A percentile compares a stretch with the other conserved stretches of the same genome.
These are phyloP conservation scores for Aspergillus brunneoviolaceus DNA, from an alignment of 2,329 filamentous ascomycete genomes.

Conservation along the genomic window DNA sequence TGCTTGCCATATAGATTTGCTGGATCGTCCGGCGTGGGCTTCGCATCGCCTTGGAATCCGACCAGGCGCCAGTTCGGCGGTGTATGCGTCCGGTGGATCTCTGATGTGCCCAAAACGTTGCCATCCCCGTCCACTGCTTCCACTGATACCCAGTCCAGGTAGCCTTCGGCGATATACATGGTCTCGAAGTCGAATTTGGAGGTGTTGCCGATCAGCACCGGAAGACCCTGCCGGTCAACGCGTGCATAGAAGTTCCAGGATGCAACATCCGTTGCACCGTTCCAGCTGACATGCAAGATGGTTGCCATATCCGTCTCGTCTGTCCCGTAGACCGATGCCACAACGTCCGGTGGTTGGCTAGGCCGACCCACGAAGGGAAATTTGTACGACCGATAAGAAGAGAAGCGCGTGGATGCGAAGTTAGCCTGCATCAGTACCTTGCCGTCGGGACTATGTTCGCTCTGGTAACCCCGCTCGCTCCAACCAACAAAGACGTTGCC, in stretches of 20 bases:
- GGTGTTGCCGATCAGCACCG: constrained; percentile 27
- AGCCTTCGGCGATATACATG: constrained; percentile 31
- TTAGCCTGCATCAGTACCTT: constrained; percentile 37
- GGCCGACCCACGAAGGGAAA: constrained; percentile 37
- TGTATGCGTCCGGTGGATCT: constrained; percentile 23
- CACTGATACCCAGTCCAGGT: constrained; percentile 31
- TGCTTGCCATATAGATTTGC: constrained; percentile 20
- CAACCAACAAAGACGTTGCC: constrained; percentile 40
- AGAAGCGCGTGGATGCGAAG: constrained; percentile 35
- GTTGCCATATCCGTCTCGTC: constrained; percentile 23
- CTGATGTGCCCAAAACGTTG: constrained; percentile 30
- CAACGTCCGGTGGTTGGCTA: constrained; percentile 31
- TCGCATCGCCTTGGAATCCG: constrained; percentile 26
- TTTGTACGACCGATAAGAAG: constrained; percentile 45
- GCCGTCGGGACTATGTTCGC: constrained; percentile 37
- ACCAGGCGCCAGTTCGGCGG: constrained; percentile 32
- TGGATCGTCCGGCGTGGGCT: constrained; percentile 30
- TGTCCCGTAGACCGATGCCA: constrained; percentile 33
- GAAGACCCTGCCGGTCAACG: constrained; percentile 21
- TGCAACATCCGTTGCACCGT: constrained; percentile 50
- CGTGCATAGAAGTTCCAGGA: constrained; percentile 38
- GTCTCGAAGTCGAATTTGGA: constrained; percentile 40
- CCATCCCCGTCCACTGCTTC: constrained; percentile 30
- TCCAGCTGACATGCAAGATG: constrained; percentile 45
- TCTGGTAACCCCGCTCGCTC: constrained; percentile 38